Percentiles rank a stretch among this genome's conserved stretches.
Conservation (phyloP, 2,329 filamentous ascomycete genomes). For the Alternaria gansuensis region DNA sequence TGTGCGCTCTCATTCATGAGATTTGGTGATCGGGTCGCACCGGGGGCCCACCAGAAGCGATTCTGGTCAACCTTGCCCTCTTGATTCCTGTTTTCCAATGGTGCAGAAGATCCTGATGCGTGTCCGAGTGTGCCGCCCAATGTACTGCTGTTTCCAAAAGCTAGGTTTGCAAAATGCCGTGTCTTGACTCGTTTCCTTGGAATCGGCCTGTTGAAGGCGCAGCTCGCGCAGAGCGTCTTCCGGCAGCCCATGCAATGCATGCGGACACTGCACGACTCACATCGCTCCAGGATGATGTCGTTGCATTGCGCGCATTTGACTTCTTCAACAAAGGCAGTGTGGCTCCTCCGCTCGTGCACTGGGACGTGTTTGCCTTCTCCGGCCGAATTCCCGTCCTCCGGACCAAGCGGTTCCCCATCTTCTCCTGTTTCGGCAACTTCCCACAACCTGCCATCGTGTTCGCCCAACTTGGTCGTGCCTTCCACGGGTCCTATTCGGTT, state of each 20-base stretch:
- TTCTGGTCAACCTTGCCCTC: conserved; percentile 40
- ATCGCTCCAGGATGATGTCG: conserved; percentile 63
- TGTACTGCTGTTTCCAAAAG: conserved; percentile 45
- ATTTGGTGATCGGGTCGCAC: conserved; percentile 64
- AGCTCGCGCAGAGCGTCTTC: conserved; percentile 68
- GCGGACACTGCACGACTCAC: conserved; percentile 68
- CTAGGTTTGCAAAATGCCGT: conserved; percentile 50
- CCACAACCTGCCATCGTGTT: conserved; percentile 63
- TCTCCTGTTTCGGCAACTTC: conserved; percentile 64
- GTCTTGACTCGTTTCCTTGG: conserved; percentile 53
- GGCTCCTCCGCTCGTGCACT: conserved; percentile 63
- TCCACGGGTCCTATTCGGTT: conserved; percentile 64
- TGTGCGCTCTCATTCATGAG: conserved; percentile 64
- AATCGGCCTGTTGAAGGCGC: conserved; percentile 65
- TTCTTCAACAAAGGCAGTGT: conserved; percentile 62
- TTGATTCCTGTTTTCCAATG: conserved; percentile 34
- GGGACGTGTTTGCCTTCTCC: conserved; percentile 65
- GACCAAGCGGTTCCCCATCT: conserved; percentile 65
- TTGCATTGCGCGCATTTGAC: conserved; percentile 65
- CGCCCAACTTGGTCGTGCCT: conserved; percentile 42
- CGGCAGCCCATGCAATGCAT: conserved; percentile 70
- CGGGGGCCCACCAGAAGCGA: conserved; percentile 68
- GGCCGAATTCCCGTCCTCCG: conserved; percentile 54
- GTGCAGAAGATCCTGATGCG: conserved; percentile 41
- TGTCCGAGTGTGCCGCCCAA: conserved; percentile 41